These are phyloP conservation scores for Coniferiporia sulphurascens DNA, from an alignment of 1,284 basidiomycete species.

Conservation along the genomic window DNA sequence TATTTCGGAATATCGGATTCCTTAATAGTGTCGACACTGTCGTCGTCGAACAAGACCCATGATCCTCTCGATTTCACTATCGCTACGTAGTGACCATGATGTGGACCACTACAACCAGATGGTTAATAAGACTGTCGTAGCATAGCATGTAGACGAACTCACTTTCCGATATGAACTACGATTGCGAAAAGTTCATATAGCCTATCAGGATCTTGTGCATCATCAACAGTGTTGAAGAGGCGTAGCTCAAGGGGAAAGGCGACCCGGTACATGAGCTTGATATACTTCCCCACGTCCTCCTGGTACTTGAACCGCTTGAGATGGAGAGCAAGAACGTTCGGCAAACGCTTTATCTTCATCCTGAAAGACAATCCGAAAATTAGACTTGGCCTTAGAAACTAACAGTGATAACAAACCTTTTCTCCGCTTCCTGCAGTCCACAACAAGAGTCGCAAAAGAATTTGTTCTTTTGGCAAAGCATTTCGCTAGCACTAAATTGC, in stretches of 20 bases:
- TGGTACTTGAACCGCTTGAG: conserved; percentile 98
- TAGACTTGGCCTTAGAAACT: not conserved
- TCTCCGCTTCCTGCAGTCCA: conserved; percentile 95
- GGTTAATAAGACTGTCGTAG: conserved; percentile 5
- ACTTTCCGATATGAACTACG: conserved; percentile 97
- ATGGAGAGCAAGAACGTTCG: conserved; percentile 92
- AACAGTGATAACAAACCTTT: conserved; percentile 56
- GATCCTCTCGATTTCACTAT: conserved; percentile 81
- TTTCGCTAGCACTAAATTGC: conserved; percentile 96
- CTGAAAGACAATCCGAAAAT: conserved; percentile 36
- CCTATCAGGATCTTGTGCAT: conserved; percentile 82
- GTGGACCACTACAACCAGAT: conserved; percentile 65
- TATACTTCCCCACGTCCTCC: conserved; percentile 81
- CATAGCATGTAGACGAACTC: conserved; percentile 32
- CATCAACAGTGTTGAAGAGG: conserved; percentile 95
- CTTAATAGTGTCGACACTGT: conserved; percentile 82
- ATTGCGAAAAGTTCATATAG: conserved; percentile 94
- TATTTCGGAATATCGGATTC: conserved; percentile 90
- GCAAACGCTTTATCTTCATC: conserved; percentile 97
- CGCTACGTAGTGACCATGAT: conserved; percentile 97
- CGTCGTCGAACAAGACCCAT: conserved; percentile 97
- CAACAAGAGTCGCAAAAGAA: conserved; percentile 98
- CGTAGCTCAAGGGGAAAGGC: conserved; percentile 93
- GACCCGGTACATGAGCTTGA: conserved; percentile 94
- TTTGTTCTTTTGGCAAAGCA: conserved; percentile 97